Evolutionary conservation across 1,284 basidiomycete species (phyloP).

Genomic region (Ustilago bromivora): DNA sequence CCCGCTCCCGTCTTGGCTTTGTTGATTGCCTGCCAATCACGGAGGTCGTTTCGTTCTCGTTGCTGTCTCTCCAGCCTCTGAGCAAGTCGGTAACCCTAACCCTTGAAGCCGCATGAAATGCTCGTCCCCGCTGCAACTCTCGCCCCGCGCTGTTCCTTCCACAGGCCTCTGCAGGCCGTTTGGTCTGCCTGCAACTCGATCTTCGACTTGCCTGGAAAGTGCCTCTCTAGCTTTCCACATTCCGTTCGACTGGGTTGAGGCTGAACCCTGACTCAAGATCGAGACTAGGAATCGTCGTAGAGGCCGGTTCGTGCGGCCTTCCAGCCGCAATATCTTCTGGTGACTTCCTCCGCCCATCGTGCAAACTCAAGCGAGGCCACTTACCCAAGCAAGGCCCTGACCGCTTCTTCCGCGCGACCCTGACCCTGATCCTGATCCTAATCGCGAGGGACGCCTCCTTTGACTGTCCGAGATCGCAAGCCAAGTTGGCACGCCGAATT

Average conservation of each 20-base stretch:
- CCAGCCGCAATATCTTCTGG: not conserved
- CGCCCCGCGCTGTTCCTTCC: slow-evolving; percentile 2
- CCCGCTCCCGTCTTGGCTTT: slow-evolving; percentile 4
- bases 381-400: slow-evolving; percentile 11
- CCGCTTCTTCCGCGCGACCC: slow-evolving; percentile 3
- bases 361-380: slow-evolving; percentile 6
- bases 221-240: not conserved
- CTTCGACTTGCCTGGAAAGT: not conserved
- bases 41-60: not conserved
- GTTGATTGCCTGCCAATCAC: slow-evolving; percentile 5
- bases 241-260: not conserved
- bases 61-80: not conserved
- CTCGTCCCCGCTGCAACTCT: not conserved
- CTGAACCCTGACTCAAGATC: not conserved
- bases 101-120: slow-evolving; percentile 5
- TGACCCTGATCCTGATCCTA: not conserved
- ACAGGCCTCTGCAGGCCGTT: not conserved
- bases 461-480: not conserved
- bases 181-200: not conserved
- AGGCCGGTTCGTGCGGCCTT: slow-evolving; percentile 8
- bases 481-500: slow-evolving; percentile 8
- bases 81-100: not conserved
- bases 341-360: slow-evolving; percentile 14
- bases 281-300: not conserved
- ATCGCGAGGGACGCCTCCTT: not conserved